Evolutionary conservation across 2,329 filamentous ascomycete genomes (phyloP).

Genomic region (Graphium sp.): DNA sequence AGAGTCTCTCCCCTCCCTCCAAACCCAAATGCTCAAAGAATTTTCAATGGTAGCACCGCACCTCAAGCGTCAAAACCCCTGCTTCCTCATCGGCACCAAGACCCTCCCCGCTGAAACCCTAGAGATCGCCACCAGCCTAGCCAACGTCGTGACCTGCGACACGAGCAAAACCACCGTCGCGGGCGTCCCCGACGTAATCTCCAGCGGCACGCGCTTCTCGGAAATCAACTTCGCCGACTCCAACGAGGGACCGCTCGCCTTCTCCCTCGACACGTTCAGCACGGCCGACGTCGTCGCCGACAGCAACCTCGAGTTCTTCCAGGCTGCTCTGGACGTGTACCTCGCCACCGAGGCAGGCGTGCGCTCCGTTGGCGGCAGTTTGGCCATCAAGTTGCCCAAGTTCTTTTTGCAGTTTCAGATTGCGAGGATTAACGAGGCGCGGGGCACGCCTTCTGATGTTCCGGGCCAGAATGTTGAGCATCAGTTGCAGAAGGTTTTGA

Average conservation of each 20-base stretch:
- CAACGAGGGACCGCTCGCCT: constrained; percentile 27
- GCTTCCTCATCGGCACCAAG: constrained; percentile 34
- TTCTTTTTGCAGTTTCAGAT: constrained; percentile 45
- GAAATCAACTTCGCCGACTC: constrained; percentile 36
- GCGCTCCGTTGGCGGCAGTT: constrained; percentile 29
- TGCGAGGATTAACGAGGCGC: constrained; percentile 37
- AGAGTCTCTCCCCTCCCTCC: no score
- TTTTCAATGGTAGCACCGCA: no score
- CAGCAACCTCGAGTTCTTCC: constrained; percentile 30
- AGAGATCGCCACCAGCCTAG: constrained; percentile 21
- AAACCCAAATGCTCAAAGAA: no score
- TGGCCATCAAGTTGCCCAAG: constrained; percentile 43
- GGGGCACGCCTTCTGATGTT: constrained; percentile 31
- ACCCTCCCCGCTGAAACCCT: constrained; percentile 32
- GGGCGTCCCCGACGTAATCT: constrained; percentile 37
- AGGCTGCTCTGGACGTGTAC: constrained; percentile 36
- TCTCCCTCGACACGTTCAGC: constrained; percentile 33
- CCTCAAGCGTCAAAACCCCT: constrained; percentile 23
- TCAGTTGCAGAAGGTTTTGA: constrained; percentile 35
- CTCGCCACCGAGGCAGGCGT: constrained; percentile 41
- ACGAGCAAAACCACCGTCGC: constrained; percentile 28
- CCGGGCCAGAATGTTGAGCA: constrained; percentile 36
- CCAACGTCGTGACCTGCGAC: constrained; percentile 24
- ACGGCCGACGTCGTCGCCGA: constrained; percentile 28
- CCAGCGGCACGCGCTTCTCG: constrained; percentile 30